These are phyloP conservation scores for Clitopilus hobsonii DNA, from an alignment of 768 basidiomycete species.

Conservation along the genomic window DNA sequence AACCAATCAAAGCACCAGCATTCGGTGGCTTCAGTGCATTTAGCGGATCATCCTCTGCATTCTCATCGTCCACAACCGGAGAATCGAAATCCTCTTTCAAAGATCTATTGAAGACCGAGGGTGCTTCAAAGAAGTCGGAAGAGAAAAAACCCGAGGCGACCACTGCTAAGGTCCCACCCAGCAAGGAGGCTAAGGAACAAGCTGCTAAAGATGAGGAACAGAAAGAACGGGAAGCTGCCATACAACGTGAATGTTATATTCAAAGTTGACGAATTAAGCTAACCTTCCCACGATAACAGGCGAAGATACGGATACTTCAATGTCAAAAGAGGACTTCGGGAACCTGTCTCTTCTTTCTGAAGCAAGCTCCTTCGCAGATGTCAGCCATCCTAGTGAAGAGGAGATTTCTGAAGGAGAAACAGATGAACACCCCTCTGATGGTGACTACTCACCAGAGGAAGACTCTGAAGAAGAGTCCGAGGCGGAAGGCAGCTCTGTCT, in stretches of 20 bases:
- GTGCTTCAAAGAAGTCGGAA: too few relatives aligned
- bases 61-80: slow-evolving; percentile 35
- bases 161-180: too few relatives aligned
- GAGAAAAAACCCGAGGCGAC: too few relatives aligned
- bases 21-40: slow-evolving; percentile 50
- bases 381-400: slow-evolving; percentile 28
- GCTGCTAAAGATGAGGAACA: too few relatives aligned
- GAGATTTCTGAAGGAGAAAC: slow-evolving; percentile 21
- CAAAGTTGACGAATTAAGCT: too few relatives aligned
- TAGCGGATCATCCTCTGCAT: slow-evolving; percentile 35
- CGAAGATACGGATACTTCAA: not conserved
- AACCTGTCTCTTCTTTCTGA: slow-evolving; percentile 38
- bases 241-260: too few relatives aligned
- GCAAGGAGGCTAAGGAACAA: too few relatives aligned
- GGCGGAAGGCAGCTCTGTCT: slow-evolving; percentile 11
- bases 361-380: slow-evolving; percentile 46
- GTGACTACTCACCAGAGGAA: slow-evolving; percentile 23
- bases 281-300: too few relatives aligned
- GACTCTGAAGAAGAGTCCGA: slow-evolving; percentile 5
- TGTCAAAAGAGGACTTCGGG: slow-evolving; percentile 18
- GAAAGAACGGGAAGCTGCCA: too few relatives aligned
- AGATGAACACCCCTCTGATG: slow-evolving; percentile 22
- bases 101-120: slow-evolving; percentile 56
- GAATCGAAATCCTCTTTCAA: slow-evolving; percentile 56
- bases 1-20: slow-evolving; percentile 21